These are phyloP conservation scores for Stemphylium lycopersici DNA, from an alignment of 2,329 filamentous ascomycete genomes.

Conservation along the genomic window DNA sequence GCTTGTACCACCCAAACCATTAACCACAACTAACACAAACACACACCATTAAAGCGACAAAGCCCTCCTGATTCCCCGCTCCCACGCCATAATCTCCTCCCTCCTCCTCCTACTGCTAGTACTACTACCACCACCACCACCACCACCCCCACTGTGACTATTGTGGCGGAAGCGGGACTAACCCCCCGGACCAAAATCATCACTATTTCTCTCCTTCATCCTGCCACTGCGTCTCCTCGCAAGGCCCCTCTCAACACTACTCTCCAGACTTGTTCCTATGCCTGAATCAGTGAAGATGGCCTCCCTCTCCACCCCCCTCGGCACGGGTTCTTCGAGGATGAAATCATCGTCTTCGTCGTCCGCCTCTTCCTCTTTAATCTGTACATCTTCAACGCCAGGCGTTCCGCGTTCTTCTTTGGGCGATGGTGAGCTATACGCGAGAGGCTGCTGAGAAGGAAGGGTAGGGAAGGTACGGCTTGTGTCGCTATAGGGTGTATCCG, in stretches of 20 bases:
- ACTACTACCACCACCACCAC: no score
- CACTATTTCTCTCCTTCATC: neutral
- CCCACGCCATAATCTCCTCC: no score
- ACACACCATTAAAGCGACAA: no score
- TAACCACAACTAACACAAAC: no score
- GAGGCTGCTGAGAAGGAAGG: conserved; percentile 50
- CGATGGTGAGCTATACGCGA: conserved; percentile 46
- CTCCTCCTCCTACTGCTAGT: no score
- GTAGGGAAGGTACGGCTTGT: conserved; percentile 58
- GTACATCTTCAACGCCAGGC: conserved; percentile 28
- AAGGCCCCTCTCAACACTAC: conserved; percentile 22
- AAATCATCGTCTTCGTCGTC: conserved; percentile 55
- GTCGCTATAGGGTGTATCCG: conserved; percentile 49
- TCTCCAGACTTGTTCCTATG: conserved; percentile 57
- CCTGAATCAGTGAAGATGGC: conserved; percentile 50
- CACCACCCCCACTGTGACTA: neutral
- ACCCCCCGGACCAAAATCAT: neutral
- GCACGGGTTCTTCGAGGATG: conserved; percentile 45
- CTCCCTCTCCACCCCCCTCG: conserved; percentile 11
- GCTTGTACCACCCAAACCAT: no score
- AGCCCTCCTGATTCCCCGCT: no score
- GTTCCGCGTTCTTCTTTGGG: conserved; percentile 28
- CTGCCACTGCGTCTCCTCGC: conserved; percentile 22
- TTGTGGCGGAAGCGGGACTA: neutral
- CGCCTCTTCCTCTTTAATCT: conserved; percentile 45